Conservation (phyloP, 345 rosid species). For the Eucalyptus albens region DNA sequence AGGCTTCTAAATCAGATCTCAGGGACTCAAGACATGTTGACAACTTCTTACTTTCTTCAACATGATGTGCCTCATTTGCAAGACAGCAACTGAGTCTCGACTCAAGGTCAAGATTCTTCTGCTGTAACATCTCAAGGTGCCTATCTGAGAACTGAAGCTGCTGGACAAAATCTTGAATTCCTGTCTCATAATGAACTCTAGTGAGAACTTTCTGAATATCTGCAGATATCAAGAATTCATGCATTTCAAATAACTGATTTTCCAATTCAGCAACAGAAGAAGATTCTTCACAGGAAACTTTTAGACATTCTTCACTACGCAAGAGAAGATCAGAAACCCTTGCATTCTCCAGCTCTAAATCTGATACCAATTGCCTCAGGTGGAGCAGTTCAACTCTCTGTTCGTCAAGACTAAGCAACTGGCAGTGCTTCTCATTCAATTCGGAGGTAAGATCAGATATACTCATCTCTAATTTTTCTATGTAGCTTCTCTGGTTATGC, state of each 20-base stretch:
- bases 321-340: constrained; percentile 21
- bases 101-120: constrained; percentile 43
- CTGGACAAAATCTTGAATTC: constrained; percentile 29
- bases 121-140: constrained; percentile 29
- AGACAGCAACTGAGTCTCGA: constrained; percentile 32
- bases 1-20: constrained; percentile 1
- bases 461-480: constrained; percentile 21
- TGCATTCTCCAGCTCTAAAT: constrained; percentile 53
- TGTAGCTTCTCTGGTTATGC: constrained; percentile 35
- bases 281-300: constrained; percentile 28
- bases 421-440: constrained; percentile 32
- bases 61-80: constrained; percentile 27
- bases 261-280: constrained; percentile 35
- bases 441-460: constrained; percentile 41
- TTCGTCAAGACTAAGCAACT: constrained; percentile 32
- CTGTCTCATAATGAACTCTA: constrained; percentile 35
- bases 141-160: constrained; percentile 26
- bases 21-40: background rate
- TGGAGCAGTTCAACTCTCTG: constrained; percentile 43
- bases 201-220: constrained; percentile 37
- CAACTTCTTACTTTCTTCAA: constrained; percentile 40
- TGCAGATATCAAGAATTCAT: constrained; percentile 34
- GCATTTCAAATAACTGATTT: constrained; percentile 51
- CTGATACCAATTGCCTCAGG: constrained; percentile 41
- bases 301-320: constrained; percentile 37